Evolutionary conservation across 1,284 basidiomycete species (phyloP).

Genomic region (Austropuccinia psidii): DNA sequence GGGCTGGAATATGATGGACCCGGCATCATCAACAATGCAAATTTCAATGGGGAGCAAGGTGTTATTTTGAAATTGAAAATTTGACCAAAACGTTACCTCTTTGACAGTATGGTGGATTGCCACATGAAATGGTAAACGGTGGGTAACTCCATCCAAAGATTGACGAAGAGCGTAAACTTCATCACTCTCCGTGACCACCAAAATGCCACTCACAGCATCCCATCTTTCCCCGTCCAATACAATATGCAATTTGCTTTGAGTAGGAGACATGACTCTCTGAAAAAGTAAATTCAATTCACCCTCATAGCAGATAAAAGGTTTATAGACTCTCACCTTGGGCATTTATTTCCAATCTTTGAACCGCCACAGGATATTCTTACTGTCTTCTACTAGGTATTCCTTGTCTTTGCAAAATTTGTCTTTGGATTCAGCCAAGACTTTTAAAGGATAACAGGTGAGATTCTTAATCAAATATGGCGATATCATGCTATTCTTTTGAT

Average conservation of each 20-base stretch:
- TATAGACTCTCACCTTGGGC: conserved; percentile 62
- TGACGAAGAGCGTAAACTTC: conserved; percentile 80
- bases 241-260: conserved; percentile 73
- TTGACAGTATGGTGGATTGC: conserved; percentile 89
- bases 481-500: conserved; percentile 70
- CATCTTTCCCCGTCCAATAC: conserved; percentile 79
- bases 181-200: conserved; percentile 90
- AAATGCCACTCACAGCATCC: conserved; percentile 81
- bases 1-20: conserved; percentile 69
- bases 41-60: conserved; percentile 90
- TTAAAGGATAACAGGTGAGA: conserved; percentile 73
- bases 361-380: conserved; percentile 80
- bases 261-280: conserved; percentile 69
- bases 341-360: conserved; percentile 95
- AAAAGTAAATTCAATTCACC: conserved; percentile 35
- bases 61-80: conserved; percentile 83
- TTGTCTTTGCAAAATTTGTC: conserved; percentile 52
- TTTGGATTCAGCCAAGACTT: conserved; percentile 52
- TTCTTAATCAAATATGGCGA: conserved; percentile 92
- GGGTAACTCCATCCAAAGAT: conserved; percentile 63
- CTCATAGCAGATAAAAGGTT: too few relatives aligned
- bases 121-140: conserved; percentile 83
- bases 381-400: conserved; percentile 54
- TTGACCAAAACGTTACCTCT: conserved; percentile 86
- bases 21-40: conserved; percentile 75